These are phyloP conservation scores for Davidsoniella virescens DNA, from an alignment of 2,329 filamentous ascomycete species.

Conservation along the genomic window DNA sequence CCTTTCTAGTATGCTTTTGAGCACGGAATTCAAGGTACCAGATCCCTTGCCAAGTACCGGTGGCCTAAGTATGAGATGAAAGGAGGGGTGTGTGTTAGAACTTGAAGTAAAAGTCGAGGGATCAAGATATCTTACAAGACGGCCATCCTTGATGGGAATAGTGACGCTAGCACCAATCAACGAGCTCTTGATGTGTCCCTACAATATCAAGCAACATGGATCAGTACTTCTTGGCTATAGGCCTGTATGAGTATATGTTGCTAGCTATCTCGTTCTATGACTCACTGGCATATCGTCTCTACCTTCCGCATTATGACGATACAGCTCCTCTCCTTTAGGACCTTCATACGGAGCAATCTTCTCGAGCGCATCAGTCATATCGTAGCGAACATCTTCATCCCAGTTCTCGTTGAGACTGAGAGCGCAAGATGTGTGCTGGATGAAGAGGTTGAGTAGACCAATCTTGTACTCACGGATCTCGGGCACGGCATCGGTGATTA, in stretches of 20 bases:
- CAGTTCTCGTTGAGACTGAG: conserved; percentile 88
- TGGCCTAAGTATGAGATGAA: conserved; percentile 25
- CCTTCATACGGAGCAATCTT: conserved; percentile 69
- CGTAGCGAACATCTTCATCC: conserved; percentile 66
- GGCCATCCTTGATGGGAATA: conserved; percentile 79
- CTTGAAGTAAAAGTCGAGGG: not conserved
- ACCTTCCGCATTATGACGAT: conserved; percentile 77
- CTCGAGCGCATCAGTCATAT: conserved; percentile 91
- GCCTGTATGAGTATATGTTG: not conserved
- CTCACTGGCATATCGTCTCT: conserved; percentile 80
- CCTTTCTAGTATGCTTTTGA: conserved; percentile 57
- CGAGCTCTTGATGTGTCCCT: conserved; percentile 87
- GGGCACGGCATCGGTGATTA: conserved; percentile 53
- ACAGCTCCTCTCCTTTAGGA: conserved; percentile 54
- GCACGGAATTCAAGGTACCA: conserved; percentile 87
- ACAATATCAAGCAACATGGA: not conserved
- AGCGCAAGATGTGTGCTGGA: conserved; percentile 89
- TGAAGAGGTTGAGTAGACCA: conserved; percentile 73
- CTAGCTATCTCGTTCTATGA: not conserved
- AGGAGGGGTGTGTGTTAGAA: not conserved
- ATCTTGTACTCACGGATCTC: conserved; percentile 74
- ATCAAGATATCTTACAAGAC: conserved; percentile 35
- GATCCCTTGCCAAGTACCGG: conserved; percentile 69
- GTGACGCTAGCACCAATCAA: conserved; percentile 78
- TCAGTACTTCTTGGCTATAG: not conserved